A percentile compares a stretch with the other conserved stretches of the same genome.
These are phyloP conservation scores for Truncatella angustata DNA, from an alignment of 2,329 filamentous ascomycete genomes.

Conservation along the genomic window DNA sequence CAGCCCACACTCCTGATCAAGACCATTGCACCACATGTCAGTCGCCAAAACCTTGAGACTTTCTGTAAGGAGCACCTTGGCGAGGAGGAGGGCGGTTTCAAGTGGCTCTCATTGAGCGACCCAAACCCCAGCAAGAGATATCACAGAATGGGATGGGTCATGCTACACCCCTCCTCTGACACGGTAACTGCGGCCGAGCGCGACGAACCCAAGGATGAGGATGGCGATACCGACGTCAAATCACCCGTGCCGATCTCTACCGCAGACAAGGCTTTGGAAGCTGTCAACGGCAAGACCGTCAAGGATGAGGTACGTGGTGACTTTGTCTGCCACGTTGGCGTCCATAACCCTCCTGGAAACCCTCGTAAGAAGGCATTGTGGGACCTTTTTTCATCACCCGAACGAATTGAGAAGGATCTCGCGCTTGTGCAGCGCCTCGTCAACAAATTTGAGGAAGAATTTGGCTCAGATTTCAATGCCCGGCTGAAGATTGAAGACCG, in stretches of 20 bases:
- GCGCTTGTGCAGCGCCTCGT: conserved; percentile 79
- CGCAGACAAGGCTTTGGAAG: conserved; percentile 83
- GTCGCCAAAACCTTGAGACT: conserved; percentile 85
- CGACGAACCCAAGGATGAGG: conserved; percentile 70
- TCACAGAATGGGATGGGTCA: conserved; percentile 97
- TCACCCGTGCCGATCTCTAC: conserved; percentile 51
- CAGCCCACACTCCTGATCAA: conserved; percentile 96
- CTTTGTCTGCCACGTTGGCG: conserved; percentile 95
- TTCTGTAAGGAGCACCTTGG: conserved; percentile 95
- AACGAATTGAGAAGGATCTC: conserved; percentile 89
- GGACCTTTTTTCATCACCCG: conserved; percentile 93
- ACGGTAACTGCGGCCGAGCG: conserved; percentile 63
- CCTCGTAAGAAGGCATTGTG: conserved; percentile 93
- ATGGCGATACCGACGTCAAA: conserved; percentile 54
- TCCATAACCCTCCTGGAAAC: conserved; percentile 84
- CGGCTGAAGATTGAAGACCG: conserved; percentile 80
- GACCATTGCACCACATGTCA: conserved; percentile 95
- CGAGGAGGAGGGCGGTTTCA: conserved; percentile 87
- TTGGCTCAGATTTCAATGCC: conserved; percentile 75
- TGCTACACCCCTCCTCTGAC: conserved; percentile 80
- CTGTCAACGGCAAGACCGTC: conserved; percentile 97
- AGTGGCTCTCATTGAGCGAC: conserved; percentile 93
- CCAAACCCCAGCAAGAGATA: conserved; percentile 97
- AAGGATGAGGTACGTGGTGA: conserved; percentile 91
- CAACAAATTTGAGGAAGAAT: conserved; percentile 79